Evolutionary conservation across 2,329 filamentous ascomycete genomes (phyloP).

Genomic region (Hymenoscyphus fraxineus): DNA sequence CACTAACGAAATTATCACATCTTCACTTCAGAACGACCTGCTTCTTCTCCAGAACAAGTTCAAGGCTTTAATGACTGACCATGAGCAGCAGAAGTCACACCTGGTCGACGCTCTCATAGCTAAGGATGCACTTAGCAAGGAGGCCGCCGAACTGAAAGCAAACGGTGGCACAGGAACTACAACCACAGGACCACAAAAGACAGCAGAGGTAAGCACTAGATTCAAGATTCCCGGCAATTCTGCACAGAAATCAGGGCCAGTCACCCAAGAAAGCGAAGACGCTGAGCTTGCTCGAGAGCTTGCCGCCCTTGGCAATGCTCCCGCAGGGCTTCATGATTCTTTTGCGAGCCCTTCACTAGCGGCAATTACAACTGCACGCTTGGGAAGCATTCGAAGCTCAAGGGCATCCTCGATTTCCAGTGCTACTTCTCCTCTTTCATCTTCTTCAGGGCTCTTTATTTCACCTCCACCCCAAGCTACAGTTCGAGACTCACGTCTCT

Average conservation of each 20-base stretch:
- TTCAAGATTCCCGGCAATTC: conserved; percentile 4
- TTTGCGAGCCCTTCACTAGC: background rate
- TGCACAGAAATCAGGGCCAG: conserved; percentile 5
- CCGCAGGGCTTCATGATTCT: background rate
- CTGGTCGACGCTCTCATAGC: conserved; percentile 56
- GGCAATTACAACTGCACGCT: background rate
- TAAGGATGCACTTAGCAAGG: conserved; percentile 57
- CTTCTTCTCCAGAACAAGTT: conserved; percentile 51
- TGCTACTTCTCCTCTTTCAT: background rate
- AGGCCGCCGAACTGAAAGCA: conserved; percentile 37
- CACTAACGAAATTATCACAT: conserved; percentile 55
- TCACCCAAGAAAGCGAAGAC: background rate
- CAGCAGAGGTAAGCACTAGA: conserved; percentile 52
- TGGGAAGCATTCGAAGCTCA: background rate
- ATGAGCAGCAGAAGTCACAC: conserved; percentile 55
- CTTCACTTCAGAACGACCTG: conserved; percentile 56
- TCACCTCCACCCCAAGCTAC: background rate
- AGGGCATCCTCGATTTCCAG: background rate
- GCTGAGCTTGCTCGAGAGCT: background rate
- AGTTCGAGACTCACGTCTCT: background rate
- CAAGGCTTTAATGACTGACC: conserved; percentile 47
- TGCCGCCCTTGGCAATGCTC: background rate
- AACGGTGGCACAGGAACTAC: background rate
- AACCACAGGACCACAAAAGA: conserved; percentile 36
- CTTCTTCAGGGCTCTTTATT: background rate